Evolutionary conservation across 1,284 basidiomycete species (phyloP), one percentile per base, ranked within the genome.

Genomic region (Vanrija humicola): DNA sequence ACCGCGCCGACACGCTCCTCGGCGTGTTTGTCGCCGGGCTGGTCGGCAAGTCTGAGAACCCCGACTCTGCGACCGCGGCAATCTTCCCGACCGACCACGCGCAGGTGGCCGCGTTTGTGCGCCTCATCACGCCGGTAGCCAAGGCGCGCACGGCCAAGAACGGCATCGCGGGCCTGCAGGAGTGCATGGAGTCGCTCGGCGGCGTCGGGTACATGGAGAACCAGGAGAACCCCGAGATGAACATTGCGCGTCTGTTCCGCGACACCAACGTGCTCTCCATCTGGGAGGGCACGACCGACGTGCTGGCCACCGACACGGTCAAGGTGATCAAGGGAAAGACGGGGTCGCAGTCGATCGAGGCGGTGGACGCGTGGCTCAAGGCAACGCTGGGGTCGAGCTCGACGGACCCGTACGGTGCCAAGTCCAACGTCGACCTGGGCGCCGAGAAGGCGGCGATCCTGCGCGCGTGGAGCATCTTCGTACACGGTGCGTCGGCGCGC

Each of bases 131-230:
- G 0, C 84, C 87, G 3, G 82, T 84, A 0, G 78, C 82, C 39
- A 90, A 90, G 69, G 86, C 84, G 0, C 90, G 87, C 69, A 80
- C 81, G 3, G 82, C 88, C 7, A 84, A 86, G 56, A 83, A 84
- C 63, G 82, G 82, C 0, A 81, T 80, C 47, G 71, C 80, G 0
- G 84, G 82, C 5, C 84, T 88, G 78, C 83, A 87, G 59, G 85
- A 87, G 57, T 83, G 86, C 42, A 89, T 90, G 86, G 79, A 84
- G 42, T 78, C 83, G 5, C 77, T 90, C 3, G 88, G 88, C 28
- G 88, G 88, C 2, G 84, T 86, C 50, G 88, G 88, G 0, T 90
- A 89, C 65, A 89, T 90, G 87, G 86, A 88, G 64, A 88, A 90
- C 68, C 85, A 82, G 46, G 83, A 81, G 0, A 81, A 87, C 51